Evolutionary conservation across 192 early-diverging fungal species (phyloP), one percentile per base, ranked within the genome.

Genomic region (Coemansia sp.): DNA sequence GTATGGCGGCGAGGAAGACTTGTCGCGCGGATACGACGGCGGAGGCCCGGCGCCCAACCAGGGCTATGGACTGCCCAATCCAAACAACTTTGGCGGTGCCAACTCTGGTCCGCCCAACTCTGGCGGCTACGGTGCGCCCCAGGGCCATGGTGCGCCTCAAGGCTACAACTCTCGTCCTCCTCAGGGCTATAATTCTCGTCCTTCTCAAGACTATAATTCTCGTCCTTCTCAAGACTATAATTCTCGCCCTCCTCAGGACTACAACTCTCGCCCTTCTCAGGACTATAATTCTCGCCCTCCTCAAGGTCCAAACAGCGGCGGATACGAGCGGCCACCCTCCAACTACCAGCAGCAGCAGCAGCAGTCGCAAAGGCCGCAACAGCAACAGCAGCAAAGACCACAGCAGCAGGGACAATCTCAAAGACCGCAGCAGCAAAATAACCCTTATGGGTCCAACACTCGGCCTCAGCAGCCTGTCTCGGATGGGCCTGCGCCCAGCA

Each of bases 401-500:
- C 50, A 26, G 12, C 40, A 42, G 38, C 38, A 21, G 20, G 21
- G 21, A 21, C 21, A 21, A 21, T 1, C 21, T 21, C 40, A 42
- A 18, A 42, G 56, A 49, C 48, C 48, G 21, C 40, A 21, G 34
- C 44, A 34, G 57, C n/a, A 46, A 23, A 48, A 17, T 26, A 44
- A 44, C 2, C 58, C 58, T 28, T 25, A 50, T 31, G 60, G 60
- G 7, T 51, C 46, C 17, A 58, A 58, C 57, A 9, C 37, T 21
- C 57, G 37, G 23, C 42, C 57, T 17, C 25, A 56, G 34, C 54
- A 56, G 54, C 28, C 14, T 11, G 21, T 20, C 31, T 20, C 23
- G 2, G 53, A 42, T 8, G 61, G 61, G 1, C 61, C 61, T n/a
- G 38, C 61, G n/a, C 61, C 61, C 24, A 63, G 61, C 51, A 53